Evolutionary conservation across 148 eudicot genomes (phyloP).

Genomic region (Cornus controversa): DNA sequence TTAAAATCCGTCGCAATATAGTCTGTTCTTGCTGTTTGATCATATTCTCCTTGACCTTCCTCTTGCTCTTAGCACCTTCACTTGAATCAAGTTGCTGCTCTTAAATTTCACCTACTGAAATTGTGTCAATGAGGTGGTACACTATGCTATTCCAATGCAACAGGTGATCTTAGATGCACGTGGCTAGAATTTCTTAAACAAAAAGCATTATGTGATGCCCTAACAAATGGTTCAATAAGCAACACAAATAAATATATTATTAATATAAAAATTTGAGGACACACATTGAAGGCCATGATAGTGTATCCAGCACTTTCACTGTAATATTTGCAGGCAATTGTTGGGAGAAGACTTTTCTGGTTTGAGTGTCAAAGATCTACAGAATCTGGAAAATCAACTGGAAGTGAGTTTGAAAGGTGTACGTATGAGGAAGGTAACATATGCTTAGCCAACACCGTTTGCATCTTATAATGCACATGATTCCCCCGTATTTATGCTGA

Average conservation of each 20-base stretch:
- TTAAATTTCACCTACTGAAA: no score
- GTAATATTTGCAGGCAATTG: constrained; percentile 58
- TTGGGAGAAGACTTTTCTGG: constrained; percentile 82
- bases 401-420: constrained; percentile 65
- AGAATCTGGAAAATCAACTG: constrained; percentile 71
- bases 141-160: no score
- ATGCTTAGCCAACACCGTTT: neutral
- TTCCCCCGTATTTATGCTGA: neutral
- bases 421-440: constrained; percentile 55
- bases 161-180: no score
- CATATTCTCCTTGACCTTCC: no score
- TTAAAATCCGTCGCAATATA: no score
- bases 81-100: no score
- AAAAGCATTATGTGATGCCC: neutral
- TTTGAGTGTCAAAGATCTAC: constrained; percentile 60
- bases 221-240: neutral
- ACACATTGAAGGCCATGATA: constrained; percentile 5
- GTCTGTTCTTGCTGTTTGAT: no score
- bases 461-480: neutral
- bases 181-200: no score
- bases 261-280: neutral
- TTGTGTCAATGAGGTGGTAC: no score
- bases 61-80: no score
- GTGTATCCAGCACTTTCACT: neutral
- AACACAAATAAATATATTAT: neutral